Base-by-base conservation (phyloP, 1,139 yeast species). In the Suhomyces maxii region DNA sequence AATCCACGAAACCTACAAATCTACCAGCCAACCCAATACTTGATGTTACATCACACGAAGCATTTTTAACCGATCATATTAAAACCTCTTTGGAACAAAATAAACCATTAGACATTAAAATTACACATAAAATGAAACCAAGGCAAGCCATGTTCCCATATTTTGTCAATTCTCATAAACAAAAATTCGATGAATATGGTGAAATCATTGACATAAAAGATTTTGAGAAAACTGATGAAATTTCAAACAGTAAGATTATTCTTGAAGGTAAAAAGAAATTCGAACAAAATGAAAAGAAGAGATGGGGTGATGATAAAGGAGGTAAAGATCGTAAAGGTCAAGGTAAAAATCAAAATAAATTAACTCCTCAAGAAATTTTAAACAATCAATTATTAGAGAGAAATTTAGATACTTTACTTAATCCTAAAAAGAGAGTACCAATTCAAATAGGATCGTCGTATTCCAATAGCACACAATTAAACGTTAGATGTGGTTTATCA, bases 131-230 rank as follows among this genome's bases (percentile, higher is more conserved):
- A 41, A 69, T 83, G 28, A 77, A 78, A 48, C 82, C 85, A 5
- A 77, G 86, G 53, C 84, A 86, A 47, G 82, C 85, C 39, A 85
- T 86, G 87, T 91, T 90, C 58, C 98, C 96, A 8, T 71, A 58
- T 48, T 83, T 75, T 55, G 69, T 78, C 9, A 77, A 79, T 1
- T 73, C 75, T 26, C 70, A 67, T 46, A 80, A 82, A 52, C 73
- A 77, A 26, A 80, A 84, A 53, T 71, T 76, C 40, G 98, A 93
- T 61, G 98, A 91, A 57, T 93, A 91, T 61, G 98, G 98, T 26
- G 85, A 82, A 49, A 68, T 84, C 1, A 81, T 88, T 32, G 80
- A 83, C 47, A 71, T 72, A 36, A 81, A 83, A 36, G 88, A 86
- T 55, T 89, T 85, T 58, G 78, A 79, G 46, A 77, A 76, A 53